Evolutionary conservation across 805 yeast species (phyloP).

Genomic region (Starmerella vaccinii): DNA sequence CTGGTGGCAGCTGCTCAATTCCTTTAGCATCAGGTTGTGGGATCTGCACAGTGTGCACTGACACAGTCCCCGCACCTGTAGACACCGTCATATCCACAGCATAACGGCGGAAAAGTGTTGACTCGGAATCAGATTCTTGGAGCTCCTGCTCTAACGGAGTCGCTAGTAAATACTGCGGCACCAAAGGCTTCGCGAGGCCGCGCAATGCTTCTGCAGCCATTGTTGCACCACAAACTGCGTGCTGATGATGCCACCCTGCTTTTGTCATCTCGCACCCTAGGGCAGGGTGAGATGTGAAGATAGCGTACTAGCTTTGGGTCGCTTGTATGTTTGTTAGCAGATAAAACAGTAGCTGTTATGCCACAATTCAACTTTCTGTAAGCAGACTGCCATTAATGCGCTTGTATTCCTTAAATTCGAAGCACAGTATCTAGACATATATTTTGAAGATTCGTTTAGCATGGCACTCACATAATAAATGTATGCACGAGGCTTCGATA

Average conservation of each 20-base stretch:
- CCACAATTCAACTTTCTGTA: no score
- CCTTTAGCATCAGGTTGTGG: conserved; percentile 28
- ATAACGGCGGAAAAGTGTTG: conserved; percentile 6
- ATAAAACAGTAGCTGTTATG: no score
- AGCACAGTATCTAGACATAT: no score
- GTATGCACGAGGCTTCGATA: no score
- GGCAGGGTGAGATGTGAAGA: background rate
- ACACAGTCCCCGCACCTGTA: background rate
- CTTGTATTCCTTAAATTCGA: no score
- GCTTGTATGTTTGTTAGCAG: no score
- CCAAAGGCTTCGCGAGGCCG: background rate
- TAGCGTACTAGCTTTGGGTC: no score
- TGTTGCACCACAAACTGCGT: no score
- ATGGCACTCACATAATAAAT: no score
- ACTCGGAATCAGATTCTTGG: conserved; percentile 4
- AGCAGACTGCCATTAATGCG: no score
- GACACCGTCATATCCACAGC: background rate
- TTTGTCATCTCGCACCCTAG: background rate
- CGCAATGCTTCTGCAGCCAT: background rate
- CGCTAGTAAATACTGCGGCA: background rate
- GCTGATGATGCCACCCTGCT: background rate
- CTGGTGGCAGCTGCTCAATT: conserved; percentile 40
- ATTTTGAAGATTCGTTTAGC: no score
- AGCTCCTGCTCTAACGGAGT: conserved; percentile 16
- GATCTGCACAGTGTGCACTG: conserved; percentile 31